Evolutionary conservation across 306 rosid species (phyloP), one percentile per base, ranked within the genome.

Genomic region (Trichosanthes truncata): DNA sequence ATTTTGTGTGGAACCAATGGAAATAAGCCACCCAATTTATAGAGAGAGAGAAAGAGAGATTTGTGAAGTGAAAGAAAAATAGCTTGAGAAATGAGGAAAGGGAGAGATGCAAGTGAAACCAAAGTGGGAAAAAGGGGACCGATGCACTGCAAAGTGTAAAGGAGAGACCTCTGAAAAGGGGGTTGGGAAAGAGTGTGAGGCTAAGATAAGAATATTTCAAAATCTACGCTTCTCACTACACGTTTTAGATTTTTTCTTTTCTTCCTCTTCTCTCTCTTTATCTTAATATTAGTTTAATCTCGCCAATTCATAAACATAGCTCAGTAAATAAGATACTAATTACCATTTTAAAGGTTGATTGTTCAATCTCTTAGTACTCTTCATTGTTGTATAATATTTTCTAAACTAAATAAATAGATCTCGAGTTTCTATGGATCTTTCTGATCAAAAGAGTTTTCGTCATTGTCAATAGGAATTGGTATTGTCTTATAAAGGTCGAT

Each of bases 141-240:
- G 84, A 68, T 13, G 20, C 65, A 59, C 65, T 59, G 7, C 20
- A 25, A 60, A 67, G n/a, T 79, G 74, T 82, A 81, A 76, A 76
- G 81, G 67, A 4, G 21, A 78, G 48, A 59, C 18, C 53, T 52
- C 15, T 52, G 7, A 18, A 52, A 52, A 13, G 17, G 17, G 61
- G 78, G 53, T 29, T 29, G 78, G 31, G 63, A 74, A 78, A 89
- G 97, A 90, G 96, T 89, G 83, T 85, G 88, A 84, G 21, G 80
- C 86, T 84, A 80, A 85, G 94, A 87, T 83, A 89, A 92, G 97
- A 94, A 94, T 91, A 86, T 89, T 12, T 25, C 12, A 26, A 3
- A 23, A 68, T 82, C 79, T 79, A 51, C 25, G 6, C 43, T 29
- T 80, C 59, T 76, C 15, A 59, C n/a, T 80, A 2, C 78, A 53